Base-by-base conservation (phyloP, 2,329 filamentous ascomycete genomes). In the Penicillium sp. region DNA sequence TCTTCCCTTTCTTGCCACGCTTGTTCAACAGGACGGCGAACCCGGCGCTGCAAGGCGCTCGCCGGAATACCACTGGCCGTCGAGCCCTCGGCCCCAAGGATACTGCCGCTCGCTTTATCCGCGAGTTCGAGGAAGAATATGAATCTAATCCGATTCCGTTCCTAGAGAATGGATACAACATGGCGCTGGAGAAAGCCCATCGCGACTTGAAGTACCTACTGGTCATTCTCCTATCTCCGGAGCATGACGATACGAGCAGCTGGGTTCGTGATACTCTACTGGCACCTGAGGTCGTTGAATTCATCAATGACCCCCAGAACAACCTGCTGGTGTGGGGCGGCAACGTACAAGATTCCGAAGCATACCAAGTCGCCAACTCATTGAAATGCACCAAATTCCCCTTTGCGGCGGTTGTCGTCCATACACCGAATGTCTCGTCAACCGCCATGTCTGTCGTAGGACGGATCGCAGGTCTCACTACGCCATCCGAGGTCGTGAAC, bases 41-140 rank as follows among this genome's bases (percentile, higher is more conserved):
- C 17, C 79, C 79, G 12, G 75, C 78, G n/a, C 54, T 70, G 19
- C 66, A 67, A 28, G 63, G 66, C n/a, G 52, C 57, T 21, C 61
- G 41, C 70, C 78, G 61, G 67, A 83, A 82, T 57, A 83, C 83
- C 1, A 81, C 76, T 53, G 84, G 85, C 4, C 79, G 91, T 31
- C 79, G 88, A 57, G 80, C 88, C 58, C 73, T 96, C 39, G 85
- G 85, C 64, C 89, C 91, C 1, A 82, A 87, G 49, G 93, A 98
- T 64, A 91, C 88, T 1, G 89, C 91, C 0, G 84, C 87, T 24
- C 78, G 93, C 29, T 95, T 97, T 67, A 86, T 88, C 62, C 81
- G 91, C 8, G 90, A 97, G 61, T 95, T 98, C 58, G 89, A 95
- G 61, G 93, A 98, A 69, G 88, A 95, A 61, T 93, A 96, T 63